phyloP scores from a whole-genome alignment of 192 early-diverging fungal species.

The Jimgerdemannia flammicorona region DNA sequence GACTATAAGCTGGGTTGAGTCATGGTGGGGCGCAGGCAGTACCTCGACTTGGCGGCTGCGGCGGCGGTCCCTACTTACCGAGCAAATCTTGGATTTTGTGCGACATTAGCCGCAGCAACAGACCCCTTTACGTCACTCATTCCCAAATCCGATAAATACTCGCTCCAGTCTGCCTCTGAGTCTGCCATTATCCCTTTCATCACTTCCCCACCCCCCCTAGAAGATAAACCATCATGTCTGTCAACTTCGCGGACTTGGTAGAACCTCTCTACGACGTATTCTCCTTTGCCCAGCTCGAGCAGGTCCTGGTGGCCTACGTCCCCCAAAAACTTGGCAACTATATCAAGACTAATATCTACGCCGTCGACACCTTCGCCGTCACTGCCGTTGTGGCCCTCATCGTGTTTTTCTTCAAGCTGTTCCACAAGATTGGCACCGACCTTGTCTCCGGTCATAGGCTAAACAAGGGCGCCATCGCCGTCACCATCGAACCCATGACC shows the following conservation, averaged over 20 bases:
- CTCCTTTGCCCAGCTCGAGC: slow-evolving; percentile 23
- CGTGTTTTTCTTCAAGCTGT: slow-evolving; percentile 15
- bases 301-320: slow-evolving; percentile 23
- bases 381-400: slow-evolving; percentile 19
- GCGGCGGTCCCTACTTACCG: too few relatives aligned
- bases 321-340: slow-evolving; percentile 14
- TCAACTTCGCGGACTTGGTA: not conserved
- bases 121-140: too few relatives aligned
- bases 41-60: too few relatives aligned
- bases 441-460: not conserved
- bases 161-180: not conserved
- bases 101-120: too few relatives aligned
- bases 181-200: not conserved
- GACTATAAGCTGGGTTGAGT: too few relatives aligned
- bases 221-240: not conserved
- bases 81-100: too few relatives aligned
- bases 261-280: slow-evolving; percentile 14
- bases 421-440: slow-evolving; percentile 5
- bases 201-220: too few relatives aligned
- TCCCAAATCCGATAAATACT: not conserved
- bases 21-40: too few relatives aligned
- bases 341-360: slow-evolving; percentile 23
- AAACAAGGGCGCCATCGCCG: slow-evolving; percentile 10
- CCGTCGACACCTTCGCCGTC: slow-evolving; percentile 25
- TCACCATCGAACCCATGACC: slow-evolving; percentile 16